phyloP scores from a whole-genome alignment of 2,329 filamentous ascomycete genomes.

The Trichoderma gracile region DNA sequence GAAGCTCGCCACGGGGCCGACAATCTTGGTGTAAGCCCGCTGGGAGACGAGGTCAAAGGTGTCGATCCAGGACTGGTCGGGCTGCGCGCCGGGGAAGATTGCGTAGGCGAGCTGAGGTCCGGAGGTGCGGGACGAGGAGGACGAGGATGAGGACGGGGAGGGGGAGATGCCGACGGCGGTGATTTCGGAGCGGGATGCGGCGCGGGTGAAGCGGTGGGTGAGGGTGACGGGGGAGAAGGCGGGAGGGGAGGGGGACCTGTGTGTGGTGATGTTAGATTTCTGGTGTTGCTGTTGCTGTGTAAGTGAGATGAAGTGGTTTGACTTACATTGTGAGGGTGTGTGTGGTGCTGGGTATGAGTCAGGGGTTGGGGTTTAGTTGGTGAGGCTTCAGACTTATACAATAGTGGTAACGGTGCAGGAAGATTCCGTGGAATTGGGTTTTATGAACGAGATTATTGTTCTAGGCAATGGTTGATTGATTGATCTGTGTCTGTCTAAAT shows the following conservation, averaged over 20 bases:
- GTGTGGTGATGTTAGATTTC: neutral
- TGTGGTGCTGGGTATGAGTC: neutral
- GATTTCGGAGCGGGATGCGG: constrained; percentile 38
- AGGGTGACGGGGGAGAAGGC: constrained; percentile 29
- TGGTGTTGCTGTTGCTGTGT: neutral
- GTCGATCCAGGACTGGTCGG: constrained; percentile 41
- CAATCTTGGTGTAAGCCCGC: constrained; percentile 36
- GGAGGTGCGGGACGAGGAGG: constrained; percentile 37
- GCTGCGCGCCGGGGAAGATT: constrained; percentile 36
- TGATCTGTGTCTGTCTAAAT: constrained; percentile 1
- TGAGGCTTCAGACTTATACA: too few relatives aligned
- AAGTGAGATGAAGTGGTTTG: neutral
- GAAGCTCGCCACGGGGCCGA: constrained; percentile 38
- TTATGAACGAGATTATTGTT: too few relatives aligned
- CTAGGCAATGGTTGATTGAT: neutral
- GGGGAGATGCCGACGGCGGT: constrained; percentile 37
- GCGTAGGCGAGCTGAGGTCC: constrained; percentile 36
- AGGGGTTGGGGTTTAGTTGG: neutral
- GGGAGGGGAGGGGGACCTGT: constrained; percentile 18
- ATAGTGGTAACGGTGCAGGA: too few relatives aligned
- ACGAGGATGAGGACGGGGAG: constrained; percentile 32
- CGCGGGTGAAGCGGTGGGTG: constrained; percentile 34
- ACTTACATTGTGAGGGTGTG: constrained; percentile 15
- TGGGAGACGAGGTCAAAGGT: constrained; percentile 37
- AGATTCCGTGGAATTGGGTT: too few relatives aligned